phyloP scores from a whole-genome alignment of 331 rosid genomes.

The Dryas integrifolia region DNA sequence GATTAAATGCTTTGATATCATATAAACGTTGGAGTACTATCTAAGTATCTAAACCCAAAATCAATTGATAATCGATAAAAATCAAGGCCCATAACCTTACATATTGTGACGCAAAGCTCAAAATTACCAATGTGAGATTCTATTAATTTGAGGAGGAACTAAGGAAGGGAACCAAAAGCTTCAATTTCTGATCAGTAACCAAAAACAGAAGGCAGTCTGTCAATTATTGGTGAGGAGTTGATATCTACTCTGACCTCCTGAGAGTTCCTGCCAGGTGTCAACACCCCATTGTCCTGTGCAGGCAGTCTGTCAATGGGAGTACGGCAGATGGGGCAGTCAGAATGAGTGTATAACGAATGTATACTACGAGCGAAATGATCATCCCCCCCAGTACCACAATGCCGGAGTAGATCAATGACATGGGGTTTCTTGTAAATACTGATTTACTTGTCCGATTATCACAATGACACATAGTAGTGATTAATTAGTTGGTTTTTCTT shows the following conservation, averaged over 20 bases:
- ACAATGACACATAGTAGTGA: background rate
- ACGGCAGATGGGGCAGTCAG: conserved; percentile 46
- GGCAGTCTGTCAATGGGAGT: conserved; percentile 26
- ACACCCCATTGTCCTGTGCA: conserved; percentile 4
- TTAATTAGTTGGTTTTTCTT: background rate
- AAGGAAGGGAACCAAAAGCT: too few species aligned
- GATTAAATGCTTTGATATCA: too few species aligned
- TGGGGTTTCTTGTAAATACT: background rate
- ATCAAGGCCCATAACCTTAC: too few species aligned
- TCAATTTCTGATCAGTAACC: too few species aligned
- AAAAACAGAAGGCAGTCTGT: background rate
- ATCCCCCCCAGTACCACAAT: conserved; percentile 31
- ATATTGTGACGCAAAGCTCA: too few species aligned
- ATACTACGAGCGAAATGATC: conserved; percentile 28
- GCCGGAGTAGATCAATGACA: conserved; percentile 6
- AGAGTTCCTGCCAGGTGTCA: conserved; percentile 19
- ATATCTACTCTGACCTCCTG: conserved; percentile 24
- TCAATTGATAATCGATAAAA: too few species aligned
- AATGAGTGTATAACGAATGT: conserved; percentile 36
- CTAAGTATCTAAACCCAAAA: too few species aligned
- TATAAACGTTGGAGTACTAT: too few species aligned
- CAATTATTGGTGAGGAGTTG: conserved; percentile 7
- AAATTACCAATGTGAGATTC: too few species aligned
- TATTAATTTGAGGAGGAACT: too few species aligned
- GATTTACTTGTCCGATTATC: background rate